phyloP scores from a whole-genome alignment of 495 filamentous ascomycete species.

The Aspergillus saccharolyticus region DNA sequence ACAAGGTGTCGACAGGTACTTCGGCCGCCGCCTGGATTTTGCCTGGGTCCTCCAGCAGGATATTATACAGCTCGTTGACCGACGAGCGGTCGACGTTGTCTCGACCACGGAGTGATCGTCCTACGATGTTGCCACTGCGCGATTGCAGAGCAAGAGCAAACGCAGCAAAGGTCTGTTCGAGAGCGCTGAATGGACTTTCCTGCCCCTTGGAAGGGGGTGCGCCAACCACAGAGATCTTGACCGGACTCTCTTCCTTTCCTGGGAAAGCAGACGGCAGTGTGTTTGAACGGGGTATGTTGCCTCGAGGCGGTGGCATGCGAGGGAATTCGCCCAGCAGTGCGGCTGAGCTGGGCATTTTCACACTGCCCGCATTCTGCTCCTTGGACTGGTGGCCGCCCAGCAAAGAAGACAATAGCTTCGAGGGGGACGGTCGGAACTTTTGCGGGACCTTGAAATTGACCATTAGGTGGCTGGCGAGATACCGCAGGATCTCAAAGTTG shows the following conservation, averaged over 20 bases:
- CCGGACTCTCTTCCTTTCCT: constrained; percentile 27
- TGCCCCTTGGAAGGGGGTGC: constrained; percentile 30
- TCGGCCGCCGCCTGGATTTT: constrained; percentile 70
- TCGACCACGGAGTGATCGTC: constrained; percentile 64
- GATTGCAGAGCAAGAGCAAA: constrained; percentile 77
- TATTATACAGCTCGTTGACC: constrained; percentile 90
- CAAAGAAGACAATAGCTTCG: constrained; percentile 84
- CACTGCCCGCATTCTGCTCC: constrained; percentile 26
- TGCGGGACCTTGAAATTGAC: constrained; percentile 50
- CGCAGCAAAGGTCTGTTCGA: constrained; percentile 82
- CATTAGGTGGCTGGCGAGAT: constrained; percentile 58
- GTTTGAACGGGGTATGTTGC: constrained; percentile 34
- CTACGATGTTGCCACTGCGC: constrained; percentile 80
- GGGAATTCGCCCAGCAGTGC: constrained; percentile 36
- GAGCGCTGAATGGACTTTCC: constrained; percentile 53
- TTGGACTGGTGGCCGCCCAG: constrained; percentile 51
- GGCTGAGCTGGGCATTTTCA: constrained; percentile 36
- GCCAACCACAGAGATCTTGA: constrained; percentile 35
- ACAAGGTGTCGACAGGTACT: constrained; percentile 79
- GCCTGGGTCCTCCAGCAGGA: constrained; percentile 72
- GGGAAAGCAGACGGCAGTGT: constrained; percentile 36
- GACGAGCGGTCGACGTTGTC: constrained; percentile 67
- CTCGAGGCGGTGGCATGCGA: constrained; percentile 35
- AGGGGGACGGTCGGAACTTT: constrained; percentile 71
- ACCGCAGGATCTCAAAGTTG: constrained; percentile 65